phyloP scores from a whole-genome alignment of 768 basidiomycete genomes.

The Austroboletus festivus region DNA sequence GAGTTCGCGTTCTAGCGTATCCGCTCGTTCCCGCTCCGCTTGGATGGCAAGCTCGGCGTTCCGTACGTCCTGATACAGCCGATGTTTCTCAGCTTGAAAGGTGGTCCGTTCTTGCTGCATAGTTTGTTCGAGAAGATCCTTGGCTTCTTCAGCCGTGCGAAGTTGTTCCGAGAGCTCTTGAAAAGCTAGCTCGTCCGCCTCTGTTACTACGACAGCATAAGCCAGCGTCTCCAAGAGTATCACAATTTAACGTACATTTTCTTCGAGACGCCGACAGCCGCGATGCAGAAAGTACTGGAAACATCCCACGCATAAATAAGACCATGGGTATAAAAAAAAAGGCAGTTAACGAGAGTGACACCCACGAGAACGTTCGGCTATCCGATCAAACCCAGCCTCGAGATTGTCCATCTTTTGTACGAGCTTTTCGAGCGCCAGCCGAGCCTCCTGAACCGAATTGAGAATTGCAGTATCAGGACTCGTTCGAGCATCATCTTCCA shows the following conservation, averaged over 20 bases:
- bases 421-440: constrained; percentile 61
- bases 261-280: constrained; percentile 64
- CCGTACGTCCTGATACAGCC: constrained; percentile 45
- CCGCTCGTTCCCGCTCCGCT: constrained; percentile 50
- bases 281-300: constrained; percentile 72
- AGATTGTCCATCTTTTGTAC: constrained; percentile 76
- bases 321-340: not conserved
- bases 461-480: constrained; percentile 46
- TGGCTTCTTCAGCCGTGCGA: constrained; percentile 53
- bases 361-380: constrained; percentile 78
- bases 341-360: constrained; percentile 23
- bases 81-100: constrained; percentile 55
- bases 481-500: constrained; percentile 54
- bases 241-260: constrained; percentile 52
- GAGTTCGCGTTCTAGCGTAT: constrained; percentile 61
- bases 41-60: constrained; percentile 37
- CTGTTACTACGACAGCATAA: constrained; percentile 46
- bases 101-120: constrained; percentile 57
- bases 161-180: constrained; percentile 72
- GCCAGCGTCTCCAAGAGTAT: constrained; percentile 4
- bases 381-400: constrained; percentile 78
- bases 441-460: constrained; percentile 60
- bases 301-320: constrained; percentile 5
- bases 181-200: constrained; percentile 73
- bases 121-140: constrained; percentile 50